Conservation (phyloP, 441 rosid genomes). For the Populus hybrid region DNA sequence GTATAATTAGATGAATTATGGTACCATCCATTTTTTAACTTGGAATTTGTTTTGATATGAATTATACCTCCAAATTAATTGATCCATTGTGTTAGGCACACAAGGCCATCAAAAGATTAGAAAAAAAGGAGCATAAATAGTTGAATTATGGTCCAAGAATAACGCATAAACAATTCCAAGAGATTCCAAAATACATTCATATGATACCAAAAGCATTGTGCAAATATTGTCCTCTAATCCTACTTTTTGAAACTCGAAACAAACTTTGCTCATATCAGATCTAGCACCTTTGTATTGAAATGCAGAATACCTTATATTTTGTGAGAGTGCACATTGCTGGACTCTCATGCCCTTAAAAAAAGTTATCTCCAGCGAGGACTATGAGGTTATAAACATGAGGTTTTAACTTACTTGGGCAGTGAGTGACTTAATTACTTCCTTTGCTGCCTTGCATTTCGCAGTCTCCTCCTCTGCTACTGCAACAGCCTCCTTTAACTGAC, state of each 20-base stretch:
- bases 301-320: not conserved
- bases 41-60: too few relatives aligned
- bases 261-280: not conserved
- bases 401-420: constrained; percentile 79
- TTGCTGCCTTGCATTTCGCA: constrained; percentile 89
- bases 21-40: too few relatives aligned
- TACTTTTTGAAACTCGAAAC: not conserved
- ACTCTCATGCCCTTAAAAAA: not conserved
- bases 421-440: constrained; percentile 97
- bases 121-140: too few relatives aligned
- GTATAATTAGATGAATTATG: too few relatives aligned
- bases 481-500: constrained; percentile 83
- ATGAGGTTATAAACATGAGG: not conserved
- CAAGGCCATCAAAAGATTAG: too few relatives aligned
- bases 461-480: constrained; percentile 85
- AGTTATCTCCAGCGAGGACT: not conserved
- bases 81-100: too few relatives aligned
- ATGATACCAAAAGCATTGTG: not conserved
- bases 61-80: too few relatives aligned
- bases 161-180: too few relatives aligned
- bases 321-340: not conserved
- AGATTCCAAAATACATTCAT: not conserved
- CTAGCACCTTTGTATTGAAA: not conserved
- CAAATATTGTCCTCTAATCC: not conserved
- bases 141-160: too few relatives aligned